These are phyloP conservation scores for Epicoccum sorghinum DNA, from an alignment of 2,329 filamentous ascomycete species.

Conservation along the genomic window DNA sequence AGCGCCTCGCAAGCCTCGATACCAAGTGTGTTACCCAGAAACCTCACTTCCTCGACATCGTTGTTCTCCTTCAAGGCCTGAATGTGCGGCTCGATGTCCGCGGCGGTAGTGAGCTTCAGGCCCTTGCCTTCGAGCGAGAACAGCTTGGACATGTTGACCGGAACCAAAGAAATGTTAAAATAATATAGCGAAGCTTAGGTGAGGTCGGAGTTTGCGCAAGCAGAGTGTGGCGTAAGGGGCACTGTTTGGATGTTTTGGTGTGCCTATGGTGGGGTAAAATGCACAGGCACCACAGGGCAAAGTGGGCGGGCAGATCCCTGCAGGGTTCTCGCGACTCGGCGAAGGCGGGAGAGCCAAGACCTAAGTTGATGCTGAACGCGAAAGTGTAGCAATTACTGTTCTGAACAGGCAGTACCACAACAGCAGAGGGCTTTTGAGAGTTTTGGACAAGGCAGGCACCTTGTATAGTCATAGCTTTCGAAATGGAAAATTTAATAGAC, in stretches of 20 bases:
- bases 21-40: slow-evolving; percentile 91
- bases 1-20: slow-evolving; percentile 86
- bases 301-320: slow-evolving; percentile 16
- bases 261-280: slow-evolving; percentile 36
- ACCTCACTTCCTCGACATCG: slow-evolving; percentile 81
- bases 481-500: no score
- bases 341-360: slow-evolving; percentile 15
- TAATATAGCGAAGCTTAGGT: neutral
- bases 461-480: no score
- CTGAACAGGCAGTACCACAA: no score
- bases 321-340: slow-evolving; percentile 9
- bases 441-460: no score
- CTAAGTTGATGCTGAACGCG: no score
- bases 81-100: slow-evolving; percentile 85
- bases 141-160: slow-evolving; percentile 62
- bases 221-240: slow-evolving; percentile 6
- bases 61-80: slow-evolving; percentile 72
- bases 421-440: no score
- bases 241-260: slow-evolving; percentile 33
- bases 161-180: slow-evolving; percentile 6
- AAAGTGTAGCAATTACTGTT: no score
- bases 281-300: slow-evolving; percentile 3
- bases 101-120: slow-evolving; percentile 88
- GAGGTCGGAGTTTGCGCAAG: neutral
- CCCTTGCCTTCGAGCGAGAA: slow-evolving; percentile 93